Conservation (phyloP, 2,329 filamentous ascomycete genomes). For the Monosporascus sp. region DNA sequence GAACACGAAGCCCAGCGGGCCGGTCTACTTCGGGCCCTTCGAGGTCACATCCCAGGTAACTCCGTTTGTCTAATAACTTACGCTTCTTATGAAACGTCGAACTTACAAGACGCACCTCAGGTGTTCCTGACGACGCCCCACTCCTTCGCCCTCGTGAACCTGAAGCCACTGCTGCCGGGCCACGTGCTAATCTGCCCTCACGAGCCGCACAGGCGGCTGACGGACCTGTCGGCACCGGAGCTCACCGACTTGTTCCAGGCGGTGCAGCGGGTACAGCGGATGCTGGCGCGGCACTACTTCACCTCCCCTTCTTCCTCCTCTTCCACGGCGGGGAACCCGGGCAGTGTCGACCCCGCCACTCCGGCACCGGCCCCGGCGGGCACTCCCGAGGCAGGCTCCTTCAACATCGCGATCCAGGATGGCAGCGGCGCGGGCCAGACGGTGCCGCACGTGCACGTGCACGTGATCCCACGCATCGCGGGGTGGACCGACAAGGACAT, state of each 20-base stretch:
- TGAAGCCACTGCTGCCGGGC: conserved; percentile 88
- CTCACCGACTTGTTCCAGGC: conserved; percentile 79
- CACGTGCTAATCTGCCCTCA: conserved; percentile 87
- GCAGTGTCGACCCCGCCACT: too few species aligned
- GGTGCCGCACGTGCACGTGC: conserved; percentile 87
- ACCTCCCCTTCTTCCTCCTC: conserved; percentile 4
- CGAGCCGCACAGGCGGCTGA: conserved; percentile 63
- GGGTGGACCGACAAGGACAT: conserved; percentile 23
- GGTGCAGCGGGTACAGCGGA: conserved; percentile 74
- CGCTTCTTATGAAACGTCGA: background rate
- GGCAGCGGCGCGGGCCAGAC: conserved; percentile 87
- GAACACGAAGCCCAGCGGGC: conserved; percentile 9
- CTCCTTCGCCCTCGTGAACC: conserved; percentile 87
- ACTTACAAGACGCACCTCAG: conserved; percentile 36
- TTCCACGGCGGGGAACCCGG: too few species aligned
- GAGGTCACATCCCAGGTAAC: conserved; percentile 69
- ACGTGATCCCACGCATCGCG: conserved; percentile 39
- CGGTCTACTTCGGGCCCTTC: conserved; percentile 68
- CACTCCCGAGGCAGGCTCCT: conserved; percentile 56
- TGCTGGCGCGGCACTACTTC: conserved; percentile 60
- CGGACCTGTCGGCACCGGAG: conserved; percentile 67
- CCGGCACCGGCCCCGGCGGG: conserved; percentile 34
- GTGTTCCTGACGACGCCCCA: conserved; percentile 80
- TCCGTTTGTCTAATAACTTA: background rate
- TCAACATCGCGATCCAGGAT: conserved; percentile 96